Evolutionary conservation across 139 green algal species (phyloP), one percentile per base, ranked within the genome.

Genomic region (Gonium pectorale): DNA sequence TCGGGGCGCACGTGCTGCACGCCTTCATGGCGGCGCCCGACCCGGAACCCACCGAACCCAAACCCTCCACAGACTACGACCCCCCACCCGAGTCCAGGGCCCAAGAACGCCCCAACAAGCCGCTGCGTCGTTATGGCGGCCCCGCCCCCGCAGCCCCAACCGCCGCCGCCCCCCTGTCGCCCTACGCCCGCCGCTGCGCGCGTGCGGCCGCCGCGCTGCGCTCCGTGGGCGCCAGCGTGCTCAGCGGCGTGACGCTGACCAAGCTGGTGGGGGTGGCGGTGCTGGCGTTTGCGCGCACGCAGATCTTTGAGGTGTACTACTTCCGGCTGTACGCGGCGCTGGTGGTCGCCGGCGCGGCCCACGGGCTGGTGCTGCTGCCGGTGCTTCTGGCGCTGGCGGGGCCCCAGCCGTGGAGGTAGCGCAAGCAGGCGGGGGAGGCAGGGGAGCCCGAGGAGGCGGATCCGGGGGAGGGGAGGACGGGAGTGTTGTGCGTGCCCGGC

Each of bases 351-450:
- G 96, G 96, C 2, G 94, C 94, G 0, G 79, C 89, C n/a, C 96
- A 98, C 81, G 95, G 95, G 8, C 90, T 98, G 41, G 90, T 98
- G 64, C 89, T 98, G 60, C 90, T 98, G 79, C 96, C 96, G 44
- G 91, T 98, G 11, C 87, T 97, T 54, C 90, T 98, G 52, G 78
- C 88, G 5, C 70, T 94, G 22, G 70, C 88, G 43, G 94, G 94
- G 22, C 93, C 94, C 33, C 81, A 64, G 71, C 22, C 82, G 38
- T 72, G 75, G 60, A 4, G n/a, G 29, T 29, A 24, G 59, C 13
- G 46, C 46, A 54, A 54, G 46, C 15, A 15, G 46, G 13, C 15
- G 46, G 13, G 46, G 46, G 46, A 11, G 46, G 13, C 13, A 54
- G 46, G 13, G 15, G 46, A 54, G 46, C 46, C 11, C 13, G 46